Conservation (phyloP, 352 stramenopile species). For the Phytophthora cactorum region DNA sequence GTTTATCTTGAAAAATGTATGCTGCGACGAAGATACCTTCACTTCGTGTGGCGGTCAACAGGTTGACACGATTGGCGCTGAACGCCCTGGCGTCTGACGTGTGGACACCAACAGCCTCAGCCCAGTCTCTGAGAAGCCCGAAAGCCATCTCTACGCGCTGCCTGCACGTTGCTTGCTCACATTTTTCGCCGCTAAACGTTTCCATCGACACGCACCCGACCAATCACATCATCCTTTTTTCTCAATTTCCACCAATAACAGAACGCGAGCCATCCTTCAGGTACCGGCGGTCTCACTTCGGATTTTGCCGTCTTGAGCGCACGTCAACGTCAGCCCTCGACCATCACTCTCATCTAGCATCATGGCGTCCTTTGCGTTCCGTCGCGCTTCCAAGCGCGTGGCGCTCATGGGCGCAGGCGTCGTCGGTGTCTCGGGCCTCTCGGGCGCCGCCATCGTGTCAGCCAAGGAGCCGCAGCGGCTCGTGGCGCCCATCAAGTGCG, state of each 20-base stretch:
- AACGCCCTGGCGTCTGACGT: conserved; percentile 10
- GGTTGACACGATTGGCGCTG: conserved; percentile 11
- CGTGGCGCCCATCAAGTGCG: conserved; percentile 81
- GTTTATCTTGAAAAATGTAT: conserved; percentile 24
- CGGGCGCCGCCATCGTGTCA: conserved; percentile 64
- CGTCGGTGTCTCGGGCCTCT: conserved; percentile 58
- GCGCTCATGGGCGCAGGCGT: conserved; percentile 57
- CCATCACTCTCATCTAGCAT: conserved; percentile 9
- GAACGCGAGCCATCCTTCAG: background rate
- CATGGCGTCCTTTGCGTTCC: conserved; percentile 74
- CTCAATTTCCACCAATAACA: conserved; percentile 12
- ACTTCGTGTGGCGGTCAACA: background rate
- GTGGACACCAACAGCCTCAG: conserved; percentile 20
- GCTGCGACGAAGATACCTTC: conserved; percentile 17
- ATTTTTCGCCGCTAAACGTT: conserved; percentile 2
- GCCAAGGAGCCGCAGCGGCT: conserved; percentile 75
- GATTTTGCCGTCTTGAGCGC: conserved; percentile 36
- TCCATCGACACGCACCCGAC: background rate
- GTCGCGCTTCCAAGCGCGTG: conserved; percentile 57
- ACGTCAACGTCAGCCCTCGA: conserved; percentile 19
- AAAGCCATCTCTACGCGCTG: conserved; percentile 21
- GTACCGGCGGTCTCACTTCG: conserved; percentile 42
- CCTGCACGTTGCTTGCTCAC: conserved; percentile 36
- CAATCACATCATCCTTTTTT: background rate
- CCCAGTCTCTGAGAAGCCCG: no score